A percentile compares a stretch with the other conserved stretches of the same genome.
phyloP scores from a whole-genome alignment of 2,329 filamentous ascomycete species.

The Zasmidium citrigriseum region DNA sequence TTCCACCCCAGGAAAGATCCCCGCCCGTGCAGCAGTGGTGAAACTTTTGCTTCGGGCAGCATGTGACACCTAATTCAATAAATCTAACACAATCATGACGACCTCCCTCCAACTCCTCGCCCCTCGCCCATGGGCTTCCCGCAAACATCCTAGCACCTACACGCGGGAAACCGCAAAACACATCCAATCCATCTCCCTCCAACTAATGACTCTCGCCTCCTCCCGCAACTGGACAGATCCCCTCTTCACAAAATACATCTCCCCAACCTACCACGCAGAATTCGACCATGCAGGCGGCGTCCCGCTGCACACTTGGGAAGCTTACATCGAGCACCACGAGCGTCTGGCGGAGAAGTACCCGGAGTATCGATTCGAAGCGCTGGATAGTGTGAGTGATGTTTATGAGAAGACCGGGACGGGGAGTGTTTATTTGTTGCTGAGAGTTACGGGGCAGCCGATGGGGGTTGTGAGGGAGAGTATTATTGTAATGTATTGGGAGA shows the following conservation, averaged over 20 bases:
- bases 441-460: conserved; percentile 13
- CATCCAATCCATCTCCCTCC: conserved; percentile 5
- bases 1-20: background rate
- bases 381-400: conserved; percentile 12
- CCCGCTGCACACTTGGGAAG: conserved; percentile 12
- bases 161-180: conserved; percentile 8
- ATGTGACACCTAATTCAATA: background rate
- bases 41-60: too few relatives aligned
- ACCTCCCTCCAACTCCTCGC: conserved; percentile 16
- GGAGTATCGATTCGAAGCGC: conserved; percentile 13
- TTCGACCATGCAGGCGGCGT: conserved; percentile 14
- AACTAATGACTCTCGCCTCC: conserved; percentile 10
- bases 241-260: conserved; percentile 5
- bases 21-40: background rate
- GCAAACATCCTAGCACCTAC: conserved; percentile 6
- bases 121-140: conserved; percentile 15
- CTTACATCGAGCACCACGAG: conserved; percentile 11
- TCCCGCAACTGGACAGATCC: conserved; percentile 10
- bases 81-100: conserved; percentile 2
- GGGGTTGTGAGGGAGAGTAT: conserved; percentile 17
- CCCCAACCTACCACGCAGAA: conserved; percentile 10
- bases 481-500: conserved; percentile 14
- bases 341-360: conserved; percentile 9
- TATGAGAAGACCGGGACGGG: conserved; percentile 15
- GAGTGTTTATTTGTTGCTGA: conserved; percentile 12